A percentile compares a stretch with the other conserved stretches of the same genome.
Evolutionary conservation across 768 basidiomycete species (phyloP).

Genomic region (Austroboletus eburneus): DNA sequence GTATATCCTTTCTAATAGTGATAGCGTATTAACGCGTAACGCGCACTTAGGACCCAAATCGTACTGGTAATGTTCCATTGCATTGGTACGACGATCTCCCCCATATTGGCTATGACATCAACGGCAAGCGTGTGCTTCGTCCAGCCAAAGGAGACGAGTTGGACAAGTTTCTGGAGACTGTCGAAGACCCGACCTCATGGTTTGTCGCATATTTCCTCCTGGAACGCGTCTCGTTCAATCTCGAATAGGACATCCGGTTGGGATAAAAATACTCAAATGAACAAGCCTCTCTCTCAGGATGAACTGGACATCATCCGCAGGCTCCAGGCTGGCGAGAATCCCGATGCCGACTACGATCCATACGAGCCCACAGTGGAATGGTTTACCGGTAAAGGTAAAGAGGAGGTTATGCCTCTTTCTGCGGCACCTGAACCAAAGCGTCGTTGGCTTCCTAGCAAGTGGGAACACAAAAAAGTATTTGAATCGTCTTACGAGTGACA

Average conservation of each 20-base stretch:
- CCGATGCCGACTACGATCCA: slow-evolving; percentile 85
- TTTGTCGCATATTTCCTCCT: slow-evolving; percentile 31
- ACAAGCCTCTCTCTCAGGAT: slow-evolving; percentile 81
- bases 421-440: slow-evolving; percentile 93
- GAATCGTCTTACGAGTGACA: background rate
- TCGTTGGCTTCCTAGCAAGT: slow-evolving; percentile 95
- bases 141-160: slow-evolving; percentile 95
- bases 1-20: slow-evolving; percentile 25
- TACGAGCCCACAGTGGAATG: slow-evolving; percentile 94
- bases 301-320: slow-evolving; percentile 94
- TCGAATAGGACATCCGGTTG: slow-evolving; percentile 79
- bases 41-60: slow-evolving; percentile 73
- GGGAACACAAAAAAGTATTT: slow-evolving; percentile 97
- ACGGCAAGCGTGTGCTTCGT: slow-evolving; percentile 90
- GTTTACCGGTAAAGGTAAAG: slow-evolving; percentile 95
- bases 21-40: slow-evolving; percentile 8
- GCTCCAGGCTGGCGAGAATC: slow-evolving; percentile 87
- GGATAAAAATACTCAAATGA: slow-evolving; percentile 81
- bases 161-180: slow-evolving; percentile 91
- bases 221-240: background rate
- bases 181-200: slow-evolving; percentile 92
- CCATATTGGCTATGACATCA: slow-evolving; percentile 95
- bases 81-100: slow-evolving; percentile 99
- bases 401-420: slow-evolving; percentile 91
- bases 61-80: slow-evolving; percentile 90